These are phyloP conservation scores for Ramichloridium luteum DNA, from an alignment of 2,329 filamentous ascomycete genomes.

Conservation along the genomic window DNA sequence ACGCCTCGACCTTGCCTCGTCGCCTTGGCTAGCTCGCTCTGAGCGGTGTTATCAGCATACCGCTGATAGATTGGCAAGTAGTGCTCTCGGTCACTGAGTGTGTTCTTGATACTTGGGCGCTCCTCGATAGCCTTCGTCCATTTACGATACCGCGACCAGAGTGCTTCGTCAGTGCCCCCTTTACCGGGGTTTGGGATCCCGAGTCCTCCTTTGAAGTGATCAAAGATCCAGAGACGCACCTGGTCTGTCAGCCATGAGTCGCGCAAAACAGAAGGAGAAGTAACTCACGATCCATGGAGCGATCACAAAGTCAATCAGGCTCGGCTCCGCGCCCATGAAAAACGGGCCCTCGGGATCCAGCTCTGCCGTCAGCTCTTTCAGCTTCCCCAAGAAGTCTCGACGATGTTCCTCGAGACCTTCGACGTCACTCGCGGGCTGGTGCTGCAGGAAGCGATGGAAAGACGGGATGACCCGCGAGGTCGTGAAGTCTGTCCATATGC, in stretches of 20 bases:
- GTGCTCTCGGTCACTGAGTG: slow-evolving; percentile 53
- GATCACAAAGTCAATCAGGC: slow-evolving; percentile 56
- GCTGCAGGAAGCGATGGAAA: slow-evolving; percentile 52
- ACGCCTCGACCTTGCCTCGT: slow-evolving; percentile 48
- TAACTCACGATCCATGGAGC: slow-evolving; percentile 54
- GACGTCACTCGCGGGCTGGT: slow-evolving; percentile 29
- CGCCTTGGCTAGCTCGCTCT: slow-evolving; percentile 37
- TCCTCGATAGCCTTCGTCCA: slow-evolving; percentile 50
- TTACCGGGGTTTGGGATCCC: slow-evolving; percentile 34
- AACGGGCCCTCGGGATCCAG: slow-evolving; percentile 53
- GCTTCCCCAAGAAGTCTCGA: slow-evolving; percentile 43
- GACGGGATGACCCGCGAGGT: slow-evolving; percentile 53
- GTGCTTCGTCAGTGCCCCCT: slow-evolving; percentile 40
- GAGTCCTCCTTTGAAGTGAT: slow-evolving; percentile 57
- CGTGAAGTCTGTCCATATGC: slow-evolving; percentile 63
- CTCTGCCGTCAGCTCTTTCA: slow-evolving; percentile 50
- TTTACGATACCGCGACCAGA: slow-evolving; percentile 53
- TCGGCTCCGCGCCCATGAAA: slow-evolving; percentile 53
- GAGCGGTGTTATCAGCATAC: slow-evolving; percentile 36
- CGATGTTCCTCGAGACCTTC: slow-evolving; percentile 40
- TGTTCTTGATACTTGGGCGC: slow-evolving; percentile 53
- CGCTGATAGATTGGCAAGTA: slow-evolving; percentile 55
- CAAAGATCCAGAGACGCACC: slow-evolving; percentile 55
- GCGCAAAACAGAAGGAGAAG: slow-evolving; percentile 1
- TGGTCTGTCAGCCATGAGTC: slow-evolving; percentile 4